Base-by-base conservation (phyloP, 768 basidiomycete genomes). In the Amanita jacksonii region DNA sequence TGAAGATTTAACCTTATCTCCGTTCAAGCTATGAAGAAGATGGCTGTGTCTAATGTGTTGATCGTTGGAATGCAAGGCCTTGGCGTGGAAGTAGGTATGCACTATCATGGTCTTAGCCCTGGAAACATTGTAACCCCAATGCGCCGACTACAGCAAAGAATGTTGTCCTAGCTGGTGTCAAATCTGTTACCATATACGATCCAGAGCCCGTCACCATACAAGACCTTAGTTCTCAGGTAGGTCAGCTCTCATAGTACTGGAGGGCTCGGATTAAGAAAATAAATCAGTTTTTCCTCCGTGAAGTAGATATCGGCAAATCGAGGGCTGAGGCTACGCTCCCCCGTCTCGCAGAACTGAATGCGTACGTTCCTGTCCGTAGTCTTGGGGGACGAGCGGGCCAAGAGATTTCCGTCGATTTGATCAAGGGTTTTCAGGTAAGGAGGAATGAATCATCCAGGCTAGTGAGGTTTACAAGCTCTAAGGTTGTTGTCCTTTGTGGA, bases 21-120 rank as follows among this genome's bases (percentile, higher is more conserved):
- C 24, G 28, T n/a, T 35, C 20, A 53, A 97, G 94, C 94, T 35
- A 98, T 98, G 96, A 96, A 96, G 73, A 84, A 82, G 58, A 98
- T 99, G 96, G 94, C 96, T 5, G 71, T 77, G 12, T 97, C 93
- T 28, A 96, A 96, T 58, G 85, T 98, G 32, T 76, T 99, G 50
- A 79, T 99, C 50, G 81, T 96, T 36, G 96, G 96, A 8, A 64
- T 91, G 57, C 82, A 85, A 46, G 96, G 96, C 43, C 65, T 99
- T 46, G 94, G 96, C 35, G 88, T 88, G 46, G 96, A 99, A 65
- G 96, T 98, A 56, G 94, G 93, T 66, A 48, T 66, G 56, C 45
- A 24, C 25, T 30, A 22, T 49, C 42, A 27, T 28, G 46, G 45
- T 35, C 30, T 16, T 25, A 23, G 41, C 23, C 7, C 19, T 22